Conservation (phyloP, 2,329 filamentous ascomycete genomes). For the Pyricularia sp. region DNA sequence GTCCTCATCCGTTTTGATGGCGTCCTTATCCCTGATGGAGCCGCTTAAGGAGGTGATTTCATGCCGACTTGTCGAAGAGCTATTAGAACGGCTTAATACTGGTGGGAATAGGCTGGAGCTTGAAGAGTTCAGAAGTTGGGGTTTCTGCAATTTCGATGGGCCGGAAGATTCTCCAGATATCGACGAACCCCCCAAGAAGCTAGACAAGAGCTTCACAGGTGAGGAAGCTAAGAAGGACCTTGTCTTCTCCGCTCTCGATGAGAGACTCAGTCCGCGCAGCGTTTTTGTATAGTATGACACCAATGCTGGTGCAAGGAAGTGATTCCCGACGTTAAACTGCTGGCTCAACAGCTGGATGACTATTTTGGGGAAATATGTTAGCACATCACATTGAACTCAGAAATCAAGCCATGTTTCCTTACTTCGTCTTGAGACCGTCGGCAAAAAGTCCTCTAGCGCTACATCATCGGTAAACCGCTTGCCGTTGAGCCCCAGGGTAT, state of each 20-base stretch:
- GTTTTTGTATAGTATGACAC: constrained; percentile 69
- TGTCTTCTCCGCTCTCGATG: constrained; percentile 49
- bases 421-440: constrained; percentile 63
- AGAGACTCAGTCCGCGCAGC: constrained; percentile 54
- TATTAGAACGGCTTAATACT: constrained; percentile 27
- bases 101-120: constrained; percentile 25
- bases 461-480: constrained; percentile 63
- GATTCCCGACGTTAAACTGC: constrained; percentile 56
- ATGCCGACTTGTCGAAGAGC: constrained; percentile 35
- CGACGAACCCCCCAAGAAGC: constrained; percentile 51
- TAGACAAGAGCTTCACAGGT: constrained; percentile 82
- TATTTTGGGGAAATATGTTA: constrained; percentile 21
- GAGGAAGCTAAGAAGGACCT: constrained; percentile 66
- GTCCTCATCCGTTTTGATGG: constrained; percentile 33
- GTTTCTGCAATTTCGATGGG: constrained; percentile 21
- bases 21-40: constrained; percentile 36
- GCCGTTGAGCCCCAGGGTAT: constrained; percentile 52
- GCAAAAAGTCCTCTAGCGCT: constrained; percentile 57
- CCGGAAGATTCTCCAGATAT: constrained; percentile 13
- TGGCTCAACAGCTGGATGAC: constrained; percentile 60
- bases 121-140: constrained; percentile 20
- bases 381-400: background rate
- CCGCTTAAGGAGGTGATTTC: constrained; percentile 37
- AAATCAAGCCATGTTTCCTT: constrained; percentile 18
- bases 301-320: constrained; percentile 50